These are phyloP conservation scores for Plasmodium cynomolgi DNA, from an alignment of 169 alveolate species.

Conservation along the genomic window DNA sequence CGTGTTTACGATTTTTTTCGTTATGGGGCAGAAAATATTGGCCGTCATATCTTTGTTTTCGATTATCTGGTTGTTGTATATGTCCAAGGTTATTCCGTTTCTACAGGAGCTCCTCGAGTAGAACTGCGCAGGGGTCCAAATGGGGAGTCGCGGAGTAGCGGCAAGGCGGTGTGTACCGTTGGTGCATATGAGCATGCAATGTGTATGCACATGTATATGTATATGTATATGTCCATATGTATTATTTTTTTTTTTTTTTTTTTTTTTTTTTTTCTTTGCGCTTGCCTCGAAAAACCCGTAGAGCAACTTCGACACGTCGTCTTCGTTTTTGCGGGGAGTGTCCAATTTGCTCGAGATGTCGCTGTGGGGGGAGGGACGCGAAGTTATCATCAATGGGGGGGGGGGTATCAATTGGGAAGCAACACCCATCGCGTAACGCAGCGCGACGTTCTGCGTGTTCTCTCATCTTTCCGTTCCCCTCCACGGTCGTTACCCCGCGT, in stretches of 20 bases:
- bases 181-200: neutral
- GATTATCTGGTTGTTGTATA: conserved; percentile 67
- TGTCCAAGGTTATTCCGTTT: conserved; percentile 57
- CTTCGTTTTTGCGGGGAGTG: conserved; percentile 16
- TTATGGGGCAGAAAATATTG: conserved; percentile 63
- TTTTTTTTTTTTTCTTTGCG: neutral
- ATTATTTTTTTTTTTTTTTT: neutral
- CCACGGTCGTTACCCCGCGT: conserved; percentile 3
- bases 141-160: neutral
- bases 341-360: conserved; percentile 35
- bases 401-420: neutral
- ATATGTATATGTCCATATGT: too few relatives aligned
- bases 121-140: conserved; percentile 11
- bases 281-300: conserved; percentile 72
- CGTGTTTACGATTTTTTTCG: conserved; percentile 61
- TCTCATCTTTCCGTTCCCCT: neutral
- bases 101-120: conserved; percentile 37
- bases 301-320: conserved; percentile 52
- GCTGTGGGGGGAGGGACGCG: conserved; percentile 4
- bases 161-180: neutral
- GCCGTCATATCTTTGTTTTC: conserved; percentile 73
- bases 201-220: neutral
- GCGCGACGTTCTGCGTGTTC: neutral
- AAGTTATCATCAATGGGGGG: neutral
- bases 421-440: neutral